These are phyloP conservation scores for Bisporella sp. DNA, from an alignment of 2,329 filamentous ascomycete species.

Conservation along the genomic window DNA sequence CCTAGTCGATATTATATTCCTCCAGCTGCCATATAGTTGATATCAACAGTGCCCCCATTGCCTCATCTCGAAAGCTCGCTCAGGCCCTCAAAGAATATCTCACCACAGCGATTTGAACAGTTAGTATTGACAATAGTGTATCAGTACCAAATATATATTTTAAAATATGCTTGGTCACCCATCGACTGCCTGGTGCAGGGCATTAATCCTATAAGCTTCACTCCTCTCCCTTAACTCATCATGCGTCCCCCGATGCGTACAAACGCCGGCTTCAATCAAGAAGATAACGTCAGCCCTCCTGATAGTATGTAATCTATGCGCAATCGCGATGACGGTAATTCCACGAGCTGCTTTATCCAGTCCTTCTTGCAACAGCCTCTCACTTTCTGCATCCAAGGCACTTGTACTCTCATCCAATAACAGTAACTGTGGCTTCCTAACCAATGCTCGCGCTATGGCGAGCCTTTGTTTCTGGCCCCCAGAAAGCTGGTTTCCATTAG, in stretches of 20 bases:
- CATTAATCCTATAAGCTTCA: constrained; percentile 42
- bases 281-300: constrained; percentile 51
- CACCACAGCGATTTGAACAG: too few species aligned
- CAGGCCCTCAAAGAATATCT: too few species aligned
- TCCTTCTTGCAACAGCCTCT: constrained; percentile 58
- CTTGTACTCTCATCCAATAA: constrained; percentile 79
- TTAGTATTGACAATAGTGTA: too few species aligned
- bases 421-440: constrained; percentile 64
- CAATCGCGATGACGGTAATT: constrained; percentile 52
- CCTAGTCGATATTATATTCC: too few species aligned
- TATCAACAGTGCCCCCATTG: too few species aligned
- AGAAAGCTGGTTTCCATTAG: constrained; percentile 67
- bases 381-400: constrained; percentile 67
- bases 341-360: constrained; percentile 48
- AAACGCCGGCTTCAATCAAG: constrained; percentile 45
- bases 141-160: too few species aligned
- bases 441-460: constrained; percentile 69
- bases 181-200: constrained; percentile 15
- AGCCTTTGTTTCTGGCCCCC: constrained; percentile 76
- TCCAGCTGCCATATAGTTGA: too few species aligned
- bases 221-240: constrained; percentile 45
- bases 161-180: too few species aligned
- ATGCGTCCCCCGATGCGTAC: constrained; percentile 46
- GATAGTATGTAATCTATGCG: constrained; percentile 50
- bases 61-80: too few species aligned